These are phyloP conservation scores for Leersia perrieri DNA, from an alignment of 176 grass and related monocot species.

Conservation along the genomic window DNA sequence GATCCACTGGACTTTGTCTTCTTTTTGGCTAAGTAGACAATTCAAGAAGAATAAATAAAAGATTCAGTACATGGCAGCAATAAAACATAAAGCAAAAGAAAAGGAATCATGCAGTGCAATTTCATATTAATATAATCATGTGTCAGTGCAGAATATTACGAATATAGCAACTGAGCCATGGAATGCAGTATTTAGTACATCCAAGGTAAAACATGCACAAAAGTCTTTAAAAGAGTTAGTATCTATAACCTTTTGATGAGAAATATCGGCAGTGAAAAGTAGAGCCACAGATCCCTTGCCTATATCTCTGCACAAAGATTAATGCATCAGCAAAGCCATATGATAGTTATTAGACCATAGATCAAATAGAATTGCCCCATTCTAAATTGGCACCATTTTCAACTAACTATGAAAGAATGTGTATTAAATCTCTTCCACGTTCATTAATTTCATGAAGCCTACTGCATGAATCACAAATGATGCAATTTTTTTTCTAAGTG, in stretches of 20 bases:
- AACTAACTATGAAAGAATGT: not conserved
- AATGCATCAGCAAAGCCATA: constrained; percentile 30
- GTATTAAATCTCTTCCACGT: not conserved
- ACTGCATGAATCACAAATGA: not conserved
- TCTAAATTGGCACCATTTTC: not conserved
- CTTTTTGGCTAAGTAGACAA: constrained; percentile 60
- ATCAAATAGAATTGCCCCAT: not conserved
- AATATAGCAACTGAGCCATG: not conserved
- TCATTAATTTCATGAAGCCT: not conserved
- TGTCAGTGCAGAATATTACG: not conserved
- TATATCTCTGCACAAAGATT: constrained; percentile 53
- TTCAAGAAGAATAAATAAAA: constrained; percentile 21
- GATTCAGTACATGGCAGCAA: constrained; percentile 6
- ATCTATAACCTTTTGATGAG: constrained; percentile 69
- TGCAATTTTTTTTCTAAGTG: not conserved
- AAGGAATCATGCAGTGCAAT: not conserved
- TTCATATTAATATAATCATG: not conserved
- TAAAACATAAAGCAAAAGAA: not conserved
- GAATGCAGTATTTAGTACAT: not conserved
- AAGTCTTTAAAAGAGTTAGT: not conserved
- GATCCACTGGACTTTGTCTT: constrained; percentile 59
- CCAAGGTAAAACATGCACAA: not conserved
- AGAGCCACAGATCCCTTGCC: constrained; percentile 58
- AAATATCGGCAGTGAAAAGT: constrained; percentile 58
- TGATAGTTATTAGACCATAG: not conserved